Conservation (phyloP, 192 early-diverging fungal species). For the Coemansia sp. region DNA sequence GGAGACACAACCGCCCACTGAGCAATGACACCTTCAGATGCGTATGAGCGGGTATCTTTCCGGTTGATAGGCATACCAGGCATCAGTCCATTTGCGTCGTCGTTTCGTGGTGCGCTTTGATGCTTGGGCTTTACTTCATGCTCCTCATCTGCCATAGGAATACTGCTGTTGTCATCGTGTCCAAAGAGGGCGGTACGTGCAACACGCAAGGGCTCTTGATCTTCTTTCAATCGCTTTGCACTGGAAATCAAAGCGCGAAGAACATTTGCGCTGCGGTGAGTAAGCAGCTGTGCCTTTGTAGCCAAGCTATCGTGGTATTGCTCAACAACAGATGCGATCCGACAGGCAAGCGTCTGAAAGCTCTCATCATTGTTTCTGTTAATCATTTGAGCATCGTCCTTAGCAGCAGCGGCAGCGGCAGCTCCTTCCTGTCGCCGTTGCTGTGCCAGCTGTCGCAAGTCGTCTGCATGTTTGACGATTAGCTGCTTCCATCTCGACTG, state of each 20-base stretch:
- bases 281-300: constrained; percentile 13
- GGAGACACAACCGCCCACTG: constrained; percentile 62
- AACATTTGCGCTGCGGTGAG: constrained; percentile 15
- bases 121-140: too few relatives aligned
- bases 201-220: constrained; percentile 32
- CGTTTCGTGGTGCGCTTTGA: constrained; percentile 24
- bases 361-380: not conserved
- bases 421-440: not conserved
- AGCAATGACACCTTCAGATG: constrained; percentile 48
- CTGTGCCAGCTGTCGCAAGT: constrained; percentile 24
- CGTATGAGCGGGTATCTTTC: constrained; percentile 21
- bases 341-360: constrained; percentile 14
- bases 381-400: not conserved
- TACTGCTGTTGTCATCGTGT: constrained; percentile 27
- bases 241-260: constrained; percentile 28
- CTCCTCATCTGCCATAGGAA: constrained; percentile 9
- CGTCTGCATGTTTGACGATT: constrained; percentile 41
- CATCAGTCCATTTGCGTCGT: constrained; percentile 31
- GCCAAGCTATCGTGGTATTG: constrained; percentile 26
- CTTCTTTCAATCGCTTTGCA: constrained; percentile 23
- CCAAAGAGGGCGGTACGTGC: constrained; percentile 45
- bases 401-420: not conserved
- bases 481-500: constrained; percentile 31
- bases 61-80: constrained; percentile 47
- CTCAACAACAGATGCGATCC: constrained; percentile 23